A percentile compares a stretch with the other conserved stretches of the same genome.
phyloP scores from a whole-genome alignment of 257 asterid genomes.

The Lycium barbarum region DNA sequence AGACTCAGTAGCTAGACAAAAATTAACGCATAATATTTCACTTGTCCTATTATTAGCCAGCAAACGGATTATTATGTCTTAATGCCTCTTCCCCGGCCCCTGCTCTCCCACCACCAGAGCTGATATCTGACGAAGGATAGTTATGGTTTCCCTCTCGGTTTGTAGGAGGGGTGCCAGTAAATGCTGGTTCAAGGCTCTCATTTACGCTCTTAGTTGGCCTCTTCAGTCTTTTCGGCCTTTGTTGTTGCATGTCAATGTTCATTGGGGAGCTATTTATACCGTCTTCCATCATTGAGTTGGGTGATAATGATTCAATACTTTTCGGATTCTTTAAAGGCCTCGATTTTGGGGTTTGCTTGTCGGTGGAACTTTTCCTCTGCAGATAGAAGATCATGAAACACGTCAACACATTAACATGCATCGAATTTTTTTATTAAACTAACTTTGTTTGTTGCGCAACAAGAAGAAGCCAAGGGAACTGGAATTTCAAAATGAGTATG shows the following conservation, averaged over 20 bases:
- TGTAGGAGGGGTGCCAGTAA: conserved; percentile 51
- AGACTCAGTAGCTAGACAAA: neutral
- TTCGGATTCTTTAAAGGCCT: conserved; percentile 64
- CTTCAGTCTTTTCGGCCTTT: conserved; percentile 86
- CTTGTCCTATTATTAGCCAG: conserved; percentile 18
- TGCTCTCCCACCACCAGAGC: conserved; percentile 34
- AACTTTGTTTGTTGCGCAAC: neutral
- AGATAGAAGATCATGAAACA: conserved; percentile 28
- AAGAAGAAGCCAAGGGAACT: neutral
- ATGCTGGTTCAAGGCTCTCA: conserved; percentile 89
- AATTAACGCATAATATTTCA: neutral
- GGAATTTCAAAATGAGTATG: neutral
- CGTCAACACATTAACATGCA: neutral
- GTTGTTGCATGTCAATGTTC: conserved; percentile 52
- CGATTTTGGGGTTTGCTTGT: conserved; percentile 59
- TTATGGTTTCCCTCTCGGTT: conserved; percentile 50
- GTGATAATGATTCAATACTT: conserved; percentile 53
- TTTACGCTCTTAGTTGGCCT: conserved; percentile 96
- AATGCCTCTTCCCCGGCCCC: conserved; percentile 32
- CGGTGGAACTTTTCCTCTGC: conserved; percentile 73
- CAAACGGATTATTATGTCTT: neutral
- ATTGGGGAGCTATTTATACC: conserved; percentile 59
- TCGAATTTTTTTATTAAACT: neutral
- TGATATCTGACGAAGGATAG: conserved; percentile 25
- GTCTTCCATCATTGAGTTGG: conserved; percentile 46